Evolutionary conservation across 192 early-diverging fungal species (phyloP).

Genomic region (Rhizophagus clarus): DNA sequence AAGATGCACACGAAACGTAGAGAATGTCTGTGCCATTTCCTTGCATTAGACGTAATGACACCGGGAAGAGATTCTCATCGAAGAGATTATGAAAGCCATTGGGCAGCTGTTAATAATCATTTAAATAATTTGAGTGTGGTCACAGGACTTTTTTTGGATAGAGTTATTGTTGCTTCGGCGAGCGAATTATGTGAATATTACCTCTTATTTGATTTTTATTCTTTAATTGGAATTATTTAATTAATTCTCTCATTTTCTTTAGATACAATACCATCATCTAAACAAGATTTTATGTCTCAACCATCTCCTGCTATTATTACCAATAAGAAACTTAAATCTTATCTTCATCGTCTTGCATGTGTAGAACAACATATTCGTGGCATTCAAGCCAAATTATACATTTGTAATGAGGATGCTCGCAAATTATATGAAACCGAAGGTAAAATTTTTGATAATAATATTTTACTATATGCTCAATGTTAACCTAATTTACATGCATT

Average conservation of each 20-base stretch:
- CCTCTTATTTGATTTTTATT: neutral
- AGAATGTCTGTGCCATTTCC: slow-evolving; percentile 56
- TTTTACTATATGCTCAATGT: neutral
- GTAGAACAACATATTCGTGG: slow-evolving; percentile 57
- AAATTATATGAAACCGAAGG: slow-evolving; percentile 38
- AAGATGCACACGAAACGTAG: slow-evolving; percentile 57
- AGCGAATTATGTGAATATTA: slow-evolving; percentile 49
- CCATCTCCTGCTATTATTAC: slow-evolving; percentile 36
- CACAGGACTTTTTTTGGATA: slow-evolving; percentile 43
- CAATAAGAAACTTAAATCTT: slow-evolving; percentile 44
- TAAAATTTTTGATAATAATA: neutral
- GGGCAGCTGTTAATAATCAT: slow-evolving; percentile 41
- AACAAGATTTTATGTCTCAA: slow-evolving; percentile 42
- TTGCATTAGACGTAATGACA: slow-evolving; percentile 43
- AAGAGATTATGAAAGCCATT: slow-evolving; percentile 47
- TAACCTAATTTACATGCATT: neutral
- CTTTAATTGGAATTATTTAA: neutral
- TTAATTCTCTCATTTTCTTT: neutral
- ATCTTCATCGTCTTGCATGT: slow-evolving; percentile 47
- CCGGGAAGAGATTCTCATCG: slow-evolving; percentile 27
- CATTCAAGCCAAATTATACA: slow-evolving; percentile 58
- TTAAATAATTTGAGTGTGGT: slow-evolving; percentile 39
- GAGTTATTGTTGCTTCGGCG: slow-evolving; percentile 43
- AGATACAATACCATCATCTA: slow-evolving; percentile 1
- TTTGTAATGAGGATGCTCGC: slow-evolving; percentile 57